Evolutionary conservation across 2,329 filamentous ascomycete genomes (phyloP), one percentile per base, ranked within the genome.

Genomic region (Lecanicillium sp.): DNA sequence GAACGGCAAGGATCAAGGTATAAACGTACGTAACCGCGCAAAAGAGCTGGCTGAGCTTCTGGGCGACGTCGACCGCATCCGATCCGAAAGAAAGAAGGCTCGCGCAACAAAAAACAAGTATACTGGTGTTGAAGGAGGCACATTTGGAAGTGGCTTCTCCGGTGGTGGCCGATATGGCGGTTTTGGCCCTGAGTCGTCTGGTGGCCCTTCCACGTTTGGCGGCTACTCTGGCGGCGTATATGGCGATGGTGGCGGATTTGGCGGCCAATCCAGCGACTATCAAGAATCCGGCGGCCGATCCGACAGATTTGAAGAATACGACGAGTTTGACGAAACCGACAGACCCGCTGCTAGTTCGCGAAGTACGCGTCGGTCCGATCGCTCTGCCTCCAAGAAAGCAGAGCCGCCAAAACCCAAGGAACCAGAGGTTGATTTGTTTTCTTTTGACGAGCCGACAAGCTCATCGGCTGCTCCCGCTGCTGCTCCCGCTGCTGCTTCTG

Each of bases 1-100:
- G 58, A 96, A 96, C 62, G 92, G 92, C 60, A 98, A 98, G 63
- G 92, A 98, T 57, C 92, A 98, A 63, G 92, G 92, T 44, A 79
- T 98, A 62, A 98, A 98, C 56, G 92, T 98, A 43, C 83, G 92
- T 49, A 96, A 96, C 65, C 78, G 92, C 48, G 88, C 92, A 49
- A 95, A 95, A 65, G 92, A 98, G 65, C 71, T 98, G 36, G 84
- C 86, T 11, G 94, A 98, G 47, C 76, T 98, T n/a, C 71, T 98
- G 35, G 73, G 85, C 52, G 92, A 98, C 50, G 87, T 95, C 43
- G 90, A 96, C 14, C 76, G 82, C 14, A 95, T 96, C 51, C 78
- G 84, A 44, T 56, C 79, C 28, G 80, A 85, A 63, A 75, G 80
- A 49, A 98, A 98, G 71, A 98, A 98, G 69, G 85, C 92, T 29